Conservation (phyloP, 2,329 filamentous ascomycete genomes). For the Fusarium sp. region DNA sequence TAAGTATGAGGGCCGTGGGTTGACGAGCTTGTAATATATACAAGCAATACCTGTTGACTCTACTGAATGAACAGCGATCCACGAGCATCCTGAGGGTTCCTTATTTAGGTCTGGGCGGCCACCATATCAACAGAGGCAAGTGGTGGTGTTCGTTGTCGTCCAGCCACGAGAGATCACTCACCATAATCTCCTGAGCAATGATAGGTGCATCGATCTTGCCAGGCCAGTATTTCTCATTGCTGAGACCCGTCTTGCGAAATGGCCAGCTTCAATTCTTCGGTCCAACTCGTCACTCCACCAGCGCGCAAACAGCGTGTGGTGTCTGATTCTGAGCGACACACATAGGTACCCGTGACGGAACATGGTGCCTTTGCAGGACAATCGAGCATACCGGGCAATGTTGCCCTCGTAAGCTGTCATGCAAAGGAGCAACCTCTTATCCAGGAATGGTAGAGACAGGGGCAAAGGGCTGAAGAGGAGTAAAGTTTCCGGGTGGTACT, state of each 20-base stretch:
- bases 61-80: background rate
- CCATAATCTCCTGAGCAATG: background rate
- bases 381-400: background rate
- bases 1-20: background rate
- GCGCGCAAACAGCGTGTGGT: conserved; percentile 1
- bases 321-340: background rate
- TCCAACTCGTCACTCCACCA: background rate
- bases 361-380: background rate
- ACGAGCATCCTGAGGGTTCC: background rate
- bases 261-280: background rate
- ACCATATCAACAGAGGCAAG: background rate
- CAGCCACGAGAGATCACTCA: background rate
- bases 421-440: background rate
- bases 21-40: background rate
- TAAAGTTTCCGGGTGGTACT: background rate
- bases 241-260: background rate
- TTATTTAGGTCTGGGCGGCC: background rate
- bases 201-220: background rate
- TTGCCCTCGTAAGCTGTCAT: conserved; percentile 9
- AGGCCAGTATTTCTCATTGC: background rate
- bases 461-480: background rate
- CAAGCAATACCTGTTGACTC: background rate
- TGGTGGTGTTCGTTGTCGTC: background rate
- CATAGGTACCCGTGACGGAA: background rate
- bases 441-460: background rate